Percentiles rank a stretch among this genome's conserved stretches.
These are phyloP conservation scores for Cicer bijugum DNA, from an alignment of 306 rosid species.

Conservation along the genomic window DNA sequence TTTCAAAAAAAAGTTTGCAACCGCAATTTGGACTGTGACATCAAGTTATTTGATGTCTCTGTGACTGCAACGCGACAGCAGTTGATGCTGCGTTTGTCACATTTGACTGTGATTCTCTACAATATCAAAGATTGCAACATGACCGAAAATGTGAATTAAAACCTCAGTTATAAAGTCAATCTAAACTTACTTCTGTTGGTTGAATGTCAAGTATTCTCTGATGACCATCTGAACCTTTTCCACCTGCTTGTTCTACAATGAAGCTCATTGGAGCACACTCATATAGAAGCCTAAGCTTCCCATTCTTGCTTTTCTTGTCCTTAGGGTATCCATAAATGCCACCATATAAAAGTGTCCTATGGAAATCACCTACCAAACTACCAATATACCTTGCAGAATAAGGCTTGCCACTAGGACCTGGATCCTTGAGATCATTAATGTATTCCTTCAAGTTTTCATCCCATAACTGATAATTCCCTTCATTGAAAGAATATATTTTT, in stretches of 20 bases:
- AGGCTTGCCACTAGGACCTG: constrained; percentile 92
- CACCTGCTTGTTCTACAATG: constrained; percentile 97
- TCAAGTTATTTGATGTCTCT: background rate
- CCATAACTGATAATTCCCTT: constrained; percentile 95
- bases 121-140: background rate
- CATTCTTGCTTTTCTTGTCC: constrained; percentile 95
- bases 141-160: background rate
- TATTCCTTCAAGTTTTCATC: constrained; percentile 92
- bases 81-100: background rate
- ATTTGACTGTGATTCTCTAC: background rate
- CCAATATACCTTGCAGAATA: constrained; percentile 96
- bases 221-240: constrained; percentile 93
- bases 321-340: constrained; percentile 97
- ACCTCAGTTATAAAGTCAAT: background rate
- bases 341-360: constrained; percentile 85
- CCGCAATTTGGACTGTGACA: background rate
- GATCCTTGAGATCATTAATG: constrained; percentile 87
- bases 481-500: constrained; percentile 89
- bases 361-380: constrained; percentile 94
- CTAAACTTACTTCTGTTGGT: constrained; percentile 72
- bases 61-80: background rate
- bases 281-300: constrained; percentile 89
- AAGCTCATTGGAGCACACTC: constrained; percentile 99
- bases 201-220: constrained; percentile 85
- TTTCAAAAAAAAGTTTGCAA: background rate